Evolutionary conservation across 2,329 filamentous ascomycete species (phyloP).

Genomic region (Aaosphaeria arxii): DNA sequence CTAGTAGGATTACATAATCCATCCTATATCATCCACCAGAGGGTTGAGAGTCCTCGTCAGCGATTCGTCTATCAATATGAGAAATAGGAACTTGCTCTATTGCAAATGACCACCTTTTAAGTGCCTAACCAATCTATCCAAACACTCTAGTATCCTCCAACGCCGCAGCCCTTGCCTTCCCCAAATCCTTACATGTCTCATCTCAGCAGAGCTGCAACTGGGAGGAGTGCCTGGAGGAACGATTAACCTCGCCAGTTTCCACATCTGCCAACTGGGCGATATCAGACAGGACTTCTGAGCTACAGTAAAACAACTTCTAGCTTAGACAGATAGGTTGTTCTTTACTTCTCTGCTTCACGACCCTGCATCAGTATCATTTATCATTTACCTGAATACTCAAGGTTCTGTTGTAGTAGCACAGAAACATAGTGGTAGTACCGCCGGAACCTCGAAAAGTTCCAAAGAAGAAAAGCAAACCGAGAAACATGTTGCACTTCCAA

Average conservation of each 20-base stretch:
- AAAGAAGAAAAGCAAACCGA: too few species aligned
- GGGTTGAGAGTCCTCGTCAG: too few species aligned
- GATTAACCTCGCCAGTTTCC: neutral
- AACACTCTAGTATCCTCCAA: neutral
- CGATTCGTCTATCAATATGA: too few species aligned
- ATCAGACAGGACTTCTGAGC: neutral
- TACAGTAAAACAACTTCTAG: neutral
- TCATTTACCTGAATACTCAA: too few species aligned
- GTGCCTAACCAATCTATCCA: too few species aligned
- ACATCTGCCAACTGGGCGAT: neutral
- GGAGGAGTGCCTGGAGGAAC: neutral
- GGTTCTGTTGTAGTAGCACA: neutral
- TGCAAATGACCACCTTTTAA: too few species aligned
- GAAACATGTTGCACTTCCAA: too few species aligned
- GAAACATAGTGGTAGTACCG: too few species aligned
- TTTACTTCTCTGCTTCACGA: neutral
- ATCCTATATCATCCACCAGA: too few species aligned
- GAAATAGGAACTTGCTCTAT: too few species aligned
- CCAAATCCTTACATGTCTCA: neutral
- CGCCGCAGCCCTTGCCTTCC: neutral
- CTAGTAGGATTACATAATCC: too few species aligned
- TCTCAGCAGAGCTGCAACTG: neutral
- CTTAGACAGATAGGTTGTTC: neutral
- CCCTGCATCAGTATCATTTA: neutral
- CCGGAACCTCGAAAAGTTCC: too few species aligned